phyloP scores from a whole-genome alignment of 805 yeast genomes.

The Cyberlindnera saturnus region DNA sequence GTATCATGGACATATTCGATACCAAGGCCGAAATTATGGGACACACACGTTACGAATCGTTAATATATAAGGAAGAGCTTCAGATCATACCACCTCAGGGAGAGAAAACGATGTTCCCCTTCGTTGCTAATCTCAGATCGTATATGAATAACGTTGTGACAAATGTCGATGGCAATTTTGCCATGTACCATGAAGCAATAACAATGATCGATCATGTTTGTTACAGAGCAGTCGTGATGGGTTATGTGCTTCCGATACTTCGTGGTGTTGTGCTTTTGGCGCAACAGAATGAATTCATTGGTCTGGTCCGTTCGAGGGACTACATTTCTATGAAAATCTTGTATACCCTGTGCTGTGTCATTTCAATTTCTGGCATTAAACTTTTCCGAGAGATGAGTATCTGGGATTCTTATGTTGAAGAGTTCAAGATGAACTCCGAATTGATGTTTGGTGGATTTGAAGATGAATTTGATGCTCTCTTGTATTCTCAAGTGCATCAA shows the following conservation, averaged over 20 bases:
- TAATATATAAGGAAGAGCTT: constrained; percentile 12
- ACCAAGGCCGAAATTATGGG: constrained; percentile 3
- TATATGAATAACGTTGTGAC: constrained; percentile 8
- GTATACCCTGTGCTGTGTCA: constrained; percentile 14
- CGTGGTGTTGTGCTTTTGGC: constrained; percentile 10
- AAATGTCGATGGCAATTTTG: neutral
- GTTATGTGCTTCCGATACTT: constrained; percentile 18
- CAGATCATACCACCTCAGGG: constrained; percentile 5
- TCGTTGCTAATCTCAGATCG: constrained; percentile 10
- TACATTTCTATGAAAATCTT: constrained; percentile 18
- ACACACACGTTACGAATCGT: constrained; percentile 9
- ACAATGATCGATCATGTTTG: constrained; percentile 14
- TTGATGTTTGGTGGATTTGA: constrained; percentile 13
- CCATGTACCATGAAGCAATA: constrained; percentile 7
- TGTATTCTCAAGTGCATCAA: constrained; percentile 13
- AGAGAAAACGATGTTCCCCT: constrained; percentile 7
- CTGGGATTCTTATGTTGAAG: constrained; percentile 17
- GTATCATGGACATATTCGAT: constrained; percentile 4
- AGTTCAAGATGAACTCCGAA: constrained; percentile 5
- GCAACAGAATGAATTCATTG: constrained; percentile 3
- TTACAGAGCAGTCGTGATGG: constrained; percentile 13
- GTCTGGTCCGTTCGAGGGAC: constrained; percentile 11
- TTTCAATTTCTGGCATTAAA: constrained; percentile 19
- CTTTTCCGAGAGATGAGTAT: constrained; percentile 11
- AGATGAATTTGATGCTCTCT: constrained; percentile 11